A percentile compares a stretch with the other conserved stretches of the same genome.
phyloP scores from a whole-genome alignment of 495 filamentous ascomycete genomes.

The Gamarada debralockiae region DNA sequence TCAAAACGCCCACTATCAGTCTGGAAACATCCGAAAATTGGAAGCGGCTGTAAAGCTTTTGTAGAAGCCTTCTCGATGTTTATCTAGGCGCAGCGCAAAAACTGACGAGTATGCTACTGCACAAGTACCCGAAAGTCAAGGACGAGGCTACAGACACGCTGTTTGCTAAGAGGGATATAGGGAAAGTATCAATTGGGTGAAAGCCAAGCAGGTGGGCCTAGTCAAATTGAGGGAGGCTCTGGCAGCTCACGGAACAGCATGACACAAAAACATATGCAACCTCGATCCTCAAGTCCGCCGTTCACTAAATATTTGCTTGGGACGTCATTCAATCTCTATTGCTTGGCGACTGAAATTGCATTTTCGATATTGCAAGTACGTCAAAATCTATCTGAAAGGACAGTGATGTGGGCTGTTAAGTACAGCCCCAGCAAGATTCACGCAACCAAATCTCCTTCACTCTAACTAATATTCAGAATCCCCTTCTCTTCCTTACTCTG shows the following conservation, averaged over 20 bases:
- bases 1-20: slow-evolving; percentile 80
- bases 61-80: slow-evolving; percentile 53
- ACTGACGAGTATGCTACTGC: slow-evolving; percentile 53
- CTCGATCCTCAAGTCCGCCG: too few relatives aligned
- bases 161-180: slow-evolving; percentile 24
- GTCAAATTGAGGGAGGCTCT: background rate
- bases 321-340: too few relatives aligned
- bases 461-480: too few relatives aligned
- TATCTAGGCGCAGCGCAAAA: slow-evolving; percentile 47
- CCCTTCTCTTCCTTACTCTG: too few relatives aligned
- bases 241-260: background rate
- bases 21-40: slow-evolving; percentile 70
- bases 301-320: too few relatives aligned
- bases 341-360: too few relatives aligned
- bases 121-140: slow-evolving; percentile 60
- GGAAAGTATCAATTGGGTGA: slow-evolving; percentile 22
- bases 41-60: slow-evolving; percentile 74
- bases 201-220: slow-evolving; percentile 12
- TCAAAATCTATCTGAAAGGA: too few relatives aligned
- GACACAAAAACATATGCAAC: too few relatives aligned
- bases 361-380: too few relatives aligned
- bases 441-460: too few relatives aligned
- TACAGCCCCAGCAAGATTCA: too few relatives aligned
- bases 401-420: too few relatives aligned
- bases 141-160: slow-evolving; percentile 39